phyloP scores from a whole-genome alignment of 305 asterid genomes.

The Fraxinus paxiana region DNA sequence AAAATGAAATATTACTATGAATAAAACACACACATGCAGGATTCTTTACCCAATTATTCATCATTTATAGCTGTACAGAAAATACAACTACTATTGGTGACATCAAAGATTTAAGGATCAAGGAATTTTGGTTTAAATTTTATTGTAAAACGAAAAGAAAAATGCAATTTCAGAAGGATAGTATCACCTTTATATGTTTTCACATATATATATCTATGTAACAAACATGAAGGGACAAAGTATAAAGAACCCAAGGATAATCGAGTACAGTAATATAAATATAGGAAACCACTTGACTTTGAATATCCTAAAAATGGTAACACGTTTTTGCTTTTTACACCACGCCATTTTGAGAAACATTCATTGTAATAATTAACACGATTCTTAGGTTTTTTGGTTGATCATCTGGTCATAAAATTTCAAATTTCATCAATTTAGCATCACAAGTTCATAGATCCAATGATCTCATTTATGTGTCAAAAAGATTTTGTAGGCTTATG shows the following conservation, averaged over 20 bases:
- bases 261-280: not conserved
- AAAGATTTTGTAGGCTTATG: not conserved
- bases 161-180: not conserved
- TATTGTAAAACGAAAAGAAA: not conserved
- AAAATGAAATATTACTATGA: not conserved
- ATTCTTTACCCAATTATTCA: not conserved
- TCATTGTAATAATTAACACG: not conserved
- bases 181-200: not conserved
- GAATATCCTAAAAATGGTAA: not conserved
- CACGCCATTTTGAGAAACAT: not conserved
- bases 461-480: not conserved
- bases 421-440: not conserved
- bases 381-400: not conserved
- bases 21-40: not conserved
- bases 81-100: not conserved
- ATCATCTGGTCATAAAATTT: not conserved
- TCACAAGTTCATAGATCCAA: not conserved
- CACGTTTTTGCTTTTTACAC: not conserved
- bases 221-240: not conserved
- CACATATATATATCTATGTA: not conserved
- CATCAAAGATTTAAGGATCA: not conserved
- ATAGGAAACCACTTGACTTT: not conserved
- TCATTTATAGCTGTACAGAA: not conserved
- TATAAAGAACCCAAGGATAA: not conserved
- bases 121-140: not conserved